Evolutionary conservation across 1,284 basidiomycete species (phyloP), one percentile per base, ranked within the genome.

Genomic region (Ustilago xerochloae): DNA sequence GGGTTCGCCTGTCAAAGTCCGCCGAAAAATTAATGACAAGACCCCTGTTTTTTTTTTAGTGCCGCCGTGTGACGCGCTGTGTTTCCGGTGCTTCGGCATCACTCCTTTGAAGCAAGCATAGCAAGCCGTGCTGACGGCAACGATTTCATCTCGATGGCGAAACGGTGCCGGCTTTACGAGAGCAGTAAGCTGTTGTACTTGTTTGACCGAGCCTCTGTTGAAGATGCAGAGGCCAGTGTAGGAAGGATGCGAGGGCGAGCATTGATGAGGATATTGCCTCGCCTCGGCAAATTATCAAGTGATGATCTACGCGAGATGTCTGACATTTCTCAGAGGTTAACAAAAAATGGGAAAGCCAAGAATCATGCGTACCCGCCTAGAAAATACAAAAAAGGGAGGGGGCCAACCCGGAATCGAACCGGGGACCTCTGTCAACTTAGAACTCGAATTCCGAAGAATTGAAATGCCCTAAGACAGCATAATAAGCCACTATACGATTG

Each of bases 401-500:
- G 69, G 69, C 69, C 63, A 66, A 67, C 69, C 69, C 69, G 69
- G 69, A 72, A 72, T 72, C 69, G 69, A 72, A 72, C 69, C 69
- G 69, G 69, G 69, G 69, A 72, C 69, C 69, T 72, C 69, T 72
- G 69, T 72, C 69, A 72, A 67, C 63, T 67, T 72, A 67, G 63
- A 30, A 51, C 32, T 36, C 24, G 2, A 20, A 46, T 28, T 33
- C 16, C 7, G 3, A 9, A 26, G 2, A 33, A 10, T 20, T 33
- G 20, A 32, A 49, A 50, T 16, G 50, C 71, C 71, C 71, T 74
- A 74, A 74, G 71, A 74, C 71, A 74, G 71, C 66, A 74, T 74
- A 74, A 74, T 74, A 74, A 74, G 71, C 71, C 61, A 69, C 65
- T 72, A 75, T 67, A 66, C 68, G 64, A 66, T 72, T 72, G 63